Evolutionary conservation across 179 eudicot species (phyloP), one percentile per base, ranked within the genome.

Genomic region (Beta corolliflora): DNA sequence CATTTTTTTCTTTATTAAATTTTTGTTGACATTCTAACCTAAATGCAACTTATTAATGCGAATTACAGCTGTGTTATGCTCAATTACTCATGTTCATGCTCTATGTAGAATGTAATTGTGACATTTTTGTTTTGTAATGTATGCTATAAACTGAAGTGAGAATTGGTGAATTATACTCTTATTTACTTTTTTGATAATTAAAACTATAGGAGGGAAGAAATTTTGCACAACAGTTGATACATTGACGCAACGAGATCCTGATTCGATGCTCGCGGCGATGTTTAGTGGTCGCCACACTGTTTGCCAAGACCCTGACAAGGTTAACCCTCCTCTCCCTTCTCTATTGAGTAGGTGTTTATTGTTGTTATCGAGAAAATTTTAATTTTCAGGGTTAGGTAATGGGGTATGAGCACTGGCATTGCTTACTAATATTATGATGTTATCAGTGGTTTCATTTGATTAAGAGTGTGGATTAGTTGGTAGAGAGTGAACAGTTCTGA

Each of bases 231-330:
- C 97, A 10, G 60, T 90, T 84, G 97, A 91, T 88, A 93, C 98
- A 23, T 88, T 95, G 86, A 91, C 95, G 65, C 92, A 88, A 16
- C 87, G 98, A 2, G 98, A 95, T 80, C 98, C 97, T 68, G 93
- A 95, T 83, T 95, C 98, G 56, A 95, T 95, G 98, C 97, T 95
- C 23, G 97, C 98, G 15, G 98, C 98, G 4, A 95, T 95, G 98
- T 95, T 95, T 84, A 95, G 98, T 79, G 98, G 98, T 80, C 98
- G 98, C 73, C 98, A 95, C 83, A 85, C 95, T 72, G 74, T 93
- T 77, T 88, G 88, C 77, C 88, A 86, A 59, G 94, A 93, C 74
- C 82, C 93, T 54, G 88, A 88, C 64, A 91, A 94, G 98, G 98
- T 93, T 85, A 73, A 21, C 19, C 70, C n/a, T 15, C 23, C 11